phyloP scores from a whole-genome alignment of 2,329 filamentous ascomycete species.

The Fusarium sp. region DNA sequence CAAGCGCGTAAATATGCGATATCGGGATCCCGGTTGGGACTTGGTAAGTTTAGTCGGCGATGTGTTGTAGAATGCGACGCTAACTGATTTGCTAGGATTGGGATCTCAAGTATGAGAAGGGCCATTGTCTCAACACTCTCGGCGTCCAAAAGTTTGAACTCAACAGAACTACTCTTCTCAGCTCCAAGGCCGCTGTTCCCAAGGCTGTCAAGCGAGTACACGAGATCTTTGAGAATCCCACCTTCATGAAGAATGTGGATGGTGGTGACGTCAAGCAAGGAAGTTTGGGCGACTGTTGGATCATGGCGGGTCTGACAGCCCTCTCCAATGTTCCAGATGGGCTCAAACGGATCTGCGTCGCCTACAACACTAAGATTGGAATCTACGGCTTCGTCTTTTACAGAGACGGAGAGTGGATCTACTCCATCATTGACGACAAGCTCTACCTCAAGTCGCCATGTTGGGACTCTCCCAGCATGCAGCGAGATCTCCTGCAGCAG shows the following conservation, averaged over 20 bases:
- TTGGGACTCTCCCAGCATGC: constrained; percentile 79
- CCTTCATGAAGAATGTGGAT: constrained; percentile 70
- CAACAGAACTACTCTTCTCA: constrained; percentile 53
- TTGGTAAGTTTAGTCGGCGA: constrained; percentile 52
- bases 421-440: constrained; percentile 91
- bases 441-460: constrained; percentile 82
- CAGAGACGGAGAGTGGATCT: constrained; percentile 89
- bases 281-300: constrained; percentile 80
- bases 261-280: constrained; percentile 81
- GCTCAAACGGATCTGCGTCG: constrained; percentile 77
- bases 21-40: constrained; percentile 71
- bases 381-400: constrained; percentile 93
- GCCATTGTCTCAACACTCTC: constrained; percentile 62
- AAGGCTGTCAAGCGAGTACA: constrained; percentile 78
- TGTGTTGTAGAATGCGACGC: not conserved
- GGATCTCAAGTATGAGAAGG: constrained; percentile 72
- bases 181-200: constrained; percentile 62
- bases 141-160: constrained; percentile 62
- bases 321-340: constrained; percentile 75
- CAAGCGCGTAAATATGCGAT: constrained; percentile 77
- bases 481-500: constrained; percentile 76
- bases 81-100: constrained; percentile 57
- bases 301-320: constrained; percentile 79
- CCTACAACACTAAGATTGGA: constrained; percentile 74
- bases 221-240: constrained; percentile 77